Conservation (phyloP, 2,329 filamentous ascomycete genomes). For the Pseudocercospora macadamiae region DNA sequence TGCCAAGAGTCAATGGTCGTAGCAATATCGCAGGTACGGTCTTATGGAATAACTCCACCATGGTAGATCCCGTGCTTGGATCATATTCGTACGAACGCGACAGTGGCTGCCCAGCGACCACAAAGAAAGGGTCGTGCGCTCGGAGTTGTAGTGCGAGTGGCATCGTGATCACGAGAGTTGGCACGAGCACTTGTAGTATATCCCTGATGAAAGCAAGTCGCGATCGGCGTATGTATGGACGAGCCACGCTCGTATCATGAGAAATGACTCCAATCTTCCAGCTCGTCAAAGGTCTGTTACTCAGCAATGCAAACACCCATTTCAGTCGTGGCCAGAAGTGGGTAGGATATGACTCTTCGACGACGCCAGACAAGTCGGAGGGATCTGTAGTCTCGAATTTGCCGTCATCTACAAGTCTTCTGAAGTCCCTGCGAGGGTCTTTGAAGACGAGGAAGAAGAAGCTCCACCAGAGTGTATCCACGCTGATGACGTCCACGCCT, state of each 20-base stretch:
- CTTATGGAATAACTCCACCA: conserved; percentile 1
- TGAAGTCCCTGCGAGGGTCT: conserved; percentile 34
- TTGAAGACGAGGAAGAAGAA: conserved; percentile 32
- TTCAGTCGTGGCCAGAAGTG: conserved; percentile 25
- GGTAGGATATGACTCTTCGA: conserved; percentile 29
- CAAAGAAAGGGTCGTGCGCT: conserved; percentile 33
- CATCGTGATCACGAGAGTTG: conserved; percentile 27
- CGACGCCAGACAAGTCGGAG: background rate
- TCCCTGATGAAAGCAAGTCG: conserved; percentile 26
- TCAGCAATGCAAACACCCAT: conserved; percentile 32
- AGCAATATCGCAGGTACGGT: conserved; percentile 24
- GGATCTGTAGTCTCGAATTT: background rate
- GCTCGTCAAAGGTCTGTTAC: conserved; percentile 31
- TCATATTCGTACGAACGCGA: conserved; percentile 19
- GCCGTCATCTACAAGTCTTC: conserved; percentile 7
- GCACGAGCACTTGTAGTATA: conserved; percentile 32
- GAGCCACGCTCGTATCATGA: conserved; percentile 31
- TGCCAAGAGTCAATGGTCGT: conserved; percentile 28
- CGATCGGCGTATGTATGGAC: conserved; percentile 25
- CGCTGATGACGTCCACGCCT: conserved; percentile 35
- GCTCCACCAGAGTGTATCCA: conserved; percentile 33
- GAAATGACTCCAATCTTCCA: conserved; percentile 32
- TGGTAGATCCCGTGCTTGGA: background rate
- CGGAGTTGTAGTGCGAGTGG: conserved; percentile 16
- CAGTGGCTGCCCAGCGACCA: conserved; percentile 3